A percentile compares a stretch with the other conserved stretches of the same genome.
phyloP scores from a whole-genome alignment of 1,284 basidiomycete genomes.

The Apiotrichum laibachii region DNA sequence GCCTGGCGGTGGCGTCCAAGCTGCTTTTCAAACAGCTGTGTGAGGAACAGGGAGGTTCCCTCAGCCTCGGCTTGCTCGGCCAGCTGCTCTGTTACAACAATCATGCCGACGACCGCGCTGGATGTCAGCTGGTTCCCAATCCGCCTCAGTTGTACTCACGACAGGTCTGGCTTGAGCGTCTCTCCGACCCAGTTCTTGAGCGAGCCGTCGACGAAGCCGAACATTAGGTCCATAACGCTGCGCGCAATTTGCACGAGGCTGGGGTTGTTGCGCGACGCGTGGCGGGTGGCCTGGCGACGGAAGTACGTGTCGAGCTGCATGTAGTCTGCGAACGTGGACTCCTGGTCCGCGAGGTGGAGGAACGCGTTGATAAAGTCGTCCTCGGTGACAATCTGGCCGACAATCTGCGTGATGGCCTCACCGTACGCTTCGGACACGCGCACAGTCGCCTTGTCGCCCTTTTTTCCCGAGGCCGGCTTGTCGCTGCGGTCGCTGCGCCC shows the following conservation, averaged over 20 bases:
- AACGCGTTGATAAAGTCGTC: conserved; percentile 88
- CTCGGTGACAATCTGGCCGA: conserved; percentile 74
- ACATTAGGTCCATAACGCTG: conserved; percentile 88
- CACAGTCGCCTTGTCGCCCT: conserved; percentile 13
- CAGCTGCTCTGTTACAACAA: conserved; percentile 76
- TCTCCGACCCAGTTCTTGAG: conserved; percentile 80
- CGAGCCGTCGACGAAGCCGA: conserved; percentile 83
- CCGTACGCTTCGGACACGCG: conserved; percentile 60
- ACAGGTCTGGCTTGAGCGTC: conserved; percentile 54
- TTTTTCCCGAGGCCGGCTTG: neutral
- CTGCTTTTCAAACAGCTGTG: conserved; percentile 74
- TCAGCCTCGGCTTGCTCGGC: conserved; percentile 71
- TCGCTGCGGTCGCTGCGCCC: neutral
- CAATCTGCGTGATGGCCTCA: conserved; percentile 70
- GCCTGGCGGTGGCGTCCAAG: conserved; percentile 68
- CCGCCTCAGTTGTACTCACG: neutral
- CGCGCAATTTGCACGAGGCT: conserved; percentile 75
- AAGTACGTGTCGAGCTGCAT: conserved; percentile 94
- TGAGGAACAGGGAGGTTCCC: conserved; percentile 69
- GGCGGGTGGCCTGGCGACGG: conserved; percentile 78
- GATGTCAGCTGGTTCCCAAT: neutral
- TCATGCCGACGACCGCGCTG: conserved; percentile 82
- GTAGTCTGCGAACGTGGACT: conserved; percentile 91
- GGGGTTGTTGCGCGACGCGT: conserved; percentile 59
- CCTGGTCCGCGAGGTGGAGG: conserved; percentile 82